Base-by-base conservation (phyloP, 1,284 basidiomycete species). In the Ceratobasidium papillatum region DNA sequence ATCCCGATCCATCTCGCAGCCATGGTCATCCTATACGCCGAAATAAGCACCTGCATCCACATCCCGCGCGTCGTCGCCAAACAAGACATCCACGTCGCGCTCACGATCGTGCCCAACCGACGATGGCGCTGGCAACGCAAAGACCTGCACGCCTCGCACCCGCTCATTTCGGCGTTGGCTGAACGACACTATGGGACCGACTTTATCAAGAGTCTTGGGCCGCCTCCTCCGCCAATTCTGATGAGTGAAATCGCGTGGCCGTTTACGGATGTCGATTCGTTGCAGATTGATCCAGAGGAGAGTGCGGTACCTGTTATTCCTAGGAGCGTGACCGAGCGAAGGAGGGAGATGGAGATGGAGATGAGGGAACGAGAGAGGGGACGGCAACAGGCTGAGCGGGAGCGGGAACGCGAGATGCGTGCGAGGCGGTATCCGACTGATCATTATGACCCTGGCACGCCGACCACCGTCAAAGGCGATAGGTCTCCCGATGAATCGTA, bases 111-210 rank as follows among this genome's bases (percentile, higher is more conserved):
- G 8, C 92, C 92, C 3, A 89, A 90, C 49, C 91, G 93, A 86
- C 89, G 92, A 69, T 94, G 93, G 93, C 88, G 91, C 76, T 94
- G 93, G 92, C 91, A 93, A 79, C 87, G 92, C 61, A 93, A 90
- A 80, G 92, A 94, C 79, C 82, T 88, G 75, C 89, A 88, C 65
- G 91, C 90, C 54, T 89, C 88, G 1, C 92, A 93, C 78, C 92
- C 92, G n/a, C 86, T 93, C 69, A 92, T 94, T 74, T 88, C 90
- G 19, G 90, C 88, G 78, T 87, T 94, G 56, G 92, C 91, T 0
- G 91, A 93, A 81, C 66, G 66, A 34, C 66, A 69, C 52, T 69
- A 69, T 41, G 66, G 66, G 8, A 52, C 22, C 36, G 66, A 69
- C 32, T 69, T 69, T 47, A 69, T 58, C 19, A 32, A 38, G 11